These are phyloP conservation scores for Acacia pycnantha DNA, from an alignment of 331 rosid species.

Conservation along the genomic window DNA sequence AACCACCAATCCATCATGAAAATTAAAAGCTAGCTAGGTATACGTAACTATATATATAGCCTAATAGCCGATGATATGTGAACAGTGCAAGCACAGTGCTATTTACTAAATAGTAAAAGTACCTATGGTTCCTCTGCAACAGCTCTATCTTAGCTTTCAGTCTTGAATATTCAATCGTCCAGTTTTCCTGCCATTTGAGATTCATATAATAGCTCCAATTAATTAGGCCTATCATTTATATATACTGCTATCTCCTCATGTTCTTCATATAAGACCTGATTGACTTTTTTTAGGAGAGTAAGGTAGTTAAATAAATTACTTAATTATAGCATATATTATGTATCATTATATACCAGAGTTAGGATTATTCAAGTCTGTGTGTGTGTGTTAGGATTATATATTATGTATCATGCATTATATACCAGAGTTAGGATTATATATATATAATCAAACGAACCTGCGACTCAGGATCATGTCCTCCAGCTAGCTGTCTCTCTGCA, in stretches of 20 bases:
- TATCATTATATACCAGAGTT: no score
- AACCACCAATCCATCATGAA: not conserved
- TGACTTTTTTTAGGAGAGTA: no score
- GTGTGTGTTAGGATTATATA: no score
- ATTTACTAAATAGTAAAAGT: not conserved
- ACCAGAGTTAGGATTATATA: no score
- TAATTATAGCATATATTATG: no score
- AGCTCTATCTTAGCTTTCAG: constrained; percentile 76
- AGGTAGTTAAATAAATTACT: no score
- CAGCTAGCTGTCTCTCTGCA: constrained; percentile 60
- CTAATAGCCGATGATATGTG: not conserved
- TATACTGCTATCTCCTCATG: not conserved
- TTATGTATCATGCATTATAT: no score
- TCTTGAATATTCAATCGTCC: constrained; percentile 73
- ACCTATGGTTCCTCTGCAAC: constrained; percentile 77
- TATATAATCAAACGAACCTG: constrained; percentile 43
- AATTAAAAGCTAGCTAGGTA: not conserved
- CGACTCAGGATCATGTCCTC: constrained; percentile 48
- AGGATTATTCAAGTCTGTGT: no score
- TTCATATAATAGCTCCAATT: not conserved
- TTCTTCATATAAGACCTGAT: rapidly evolving
- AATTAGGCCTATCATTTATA: not conserved
- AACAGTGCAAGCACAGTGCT: not conserved
- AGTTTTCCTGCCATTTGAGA: constrained; percentile 47
- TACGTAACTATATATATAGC: not conserved